These are phyloP conservation scores for Hericium coralloides DNA, from an alignment of 768 basidiomycete species.

Conservation along the genomic window DNA sequence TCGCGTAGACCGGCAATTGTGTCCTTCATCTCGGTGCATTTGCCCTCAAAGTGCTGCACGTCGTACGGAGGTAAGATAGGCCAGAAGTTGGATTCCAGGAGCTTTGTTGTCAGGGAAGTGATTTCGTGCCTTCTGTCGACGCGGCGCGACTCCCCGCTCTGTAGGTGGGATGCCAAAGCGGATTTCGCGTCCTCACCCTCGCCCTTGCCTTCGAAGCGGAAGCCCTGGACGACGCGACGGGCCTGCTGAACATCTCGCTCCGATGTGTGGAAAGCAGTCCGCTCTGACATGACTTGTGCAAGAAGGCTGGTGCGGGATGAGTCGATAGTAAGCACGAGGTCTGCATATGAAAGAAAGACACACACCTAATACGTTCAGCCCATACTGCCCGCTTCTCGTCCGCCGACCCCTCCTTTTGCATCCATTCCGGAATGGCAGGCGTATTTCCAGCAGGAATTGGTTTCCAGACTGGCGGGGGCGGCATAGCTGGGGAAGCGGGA, in stretches of 20 bases:
- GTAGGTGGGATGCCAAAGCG: slow-evolving; percentile 11
- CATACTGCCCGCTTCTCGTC: background rate
- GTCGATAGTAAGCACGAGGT: background rate
- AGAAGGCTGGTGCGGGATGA: slow-evolving; percentile 23
- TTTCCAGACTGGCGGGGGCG: background rate
- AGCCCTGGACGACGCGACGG: slow-evolving; percentile 14
- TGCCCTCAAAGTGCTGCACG: slow-evolving; percentile 14
- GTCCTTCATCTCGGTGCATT: slow-evolving; percentile 20
- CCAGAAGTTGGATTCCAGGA: slow-evolving; percentile 32
- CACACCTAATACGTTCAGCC: background rate
- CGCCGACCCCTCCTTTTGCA: background rate
- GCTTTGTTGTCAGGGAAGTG: slow-evolving; percentile 19
- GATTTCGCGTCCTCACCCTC: too few relatives aligned
- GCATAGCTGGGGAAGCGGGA: background rate
- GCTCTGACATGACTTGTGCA: slow-evolving; percentile 16
- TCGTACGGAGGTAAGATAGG: slow-evolving; percentile 24
- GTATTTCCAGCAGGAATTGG: background rate
- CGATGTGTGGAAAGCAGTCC: slow-evolving; percentile 6
- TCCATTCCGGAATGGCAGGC: background rate
- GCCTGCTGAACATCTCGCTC: slow-evolving; percentile 13
- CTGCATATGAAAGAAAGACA: background rate
- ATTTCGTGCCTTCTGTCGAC: slow-evolving; percentile 26
- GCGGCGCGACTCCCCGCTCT: slow-evolving; percentile 16
- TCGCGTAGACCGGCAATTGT: slow-evolving; percentile 23
- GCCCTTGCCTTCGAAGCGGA: slow-evolving; percentile 6